A percentile compares a stretch with the other conserved stretches of the same genome.
These are phyloP conservation scores for Lipomyces yamadae DNA, from an alignment of 805 yeast species.

Conservation along the genomic window DNA sequence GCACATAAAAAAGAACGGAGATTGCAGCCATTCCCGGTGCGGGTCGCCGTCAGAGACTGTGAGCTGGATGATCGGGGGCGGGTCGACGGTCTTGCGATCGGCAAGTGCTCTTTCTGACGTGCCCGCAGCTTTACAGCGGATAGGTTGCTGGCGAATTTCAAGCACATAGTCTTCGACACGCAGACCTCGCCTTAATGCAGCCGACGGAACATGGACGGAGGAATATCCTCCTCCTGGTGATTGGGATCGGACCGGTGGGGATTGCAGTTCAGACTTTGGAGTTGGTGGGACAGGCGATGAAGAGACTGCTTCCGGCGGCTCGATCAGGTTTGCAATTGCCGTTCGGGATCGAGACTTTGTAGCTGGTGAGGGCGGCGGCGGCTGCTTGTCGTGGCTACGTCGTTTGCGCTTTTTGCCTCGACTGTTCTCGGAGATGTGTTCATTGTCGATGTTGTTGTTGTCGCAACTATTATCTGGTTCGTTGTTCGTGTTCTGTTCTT, in stretches of 20 bases:
- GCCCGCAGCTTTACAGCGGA: conserved; percentile 32
- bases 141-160: conserved; percentile 36
- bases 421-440: not conserved
- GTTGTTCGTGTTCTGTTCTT: no score
- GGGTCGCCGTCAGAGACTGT: conserved; percentile 31
- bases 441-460: not conserved
- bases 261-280: not conserved
- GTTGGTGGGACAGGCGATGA: not conserved
- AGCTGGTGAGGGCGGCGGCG: not conserved
- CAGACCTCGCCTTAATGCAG: conserved; percentile 28
- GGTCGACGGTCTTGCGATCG: conserved; percentile 38
- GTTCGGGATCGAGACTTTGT: conserved; percentile 3
- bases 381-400: not conserved
- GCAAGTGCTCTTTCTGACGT: conserved; percentile 29
- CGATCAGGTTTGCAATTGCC: conserved; percentile 13
- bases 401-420: not conserved
- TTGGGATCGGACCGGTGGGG: not conserved
- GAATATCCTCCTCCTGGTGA: not conserved
- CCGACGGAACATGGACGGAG: conserved; percentile 12
- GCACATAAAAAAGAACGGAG: conserved; percentile 38
- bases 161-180: conserved; percentile 27
- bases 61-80: conserved; percentile 38
- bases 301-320: conserved; percentile 11
- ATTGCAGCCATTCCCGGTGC: conserved; percentile 33
- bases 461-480: not conserved